Evolutionary conservation across 257 asterid genomes (phyloP), one percentile per base, ranked within the genome.

Genomic region (Eucommia ulmoides): DNA sequence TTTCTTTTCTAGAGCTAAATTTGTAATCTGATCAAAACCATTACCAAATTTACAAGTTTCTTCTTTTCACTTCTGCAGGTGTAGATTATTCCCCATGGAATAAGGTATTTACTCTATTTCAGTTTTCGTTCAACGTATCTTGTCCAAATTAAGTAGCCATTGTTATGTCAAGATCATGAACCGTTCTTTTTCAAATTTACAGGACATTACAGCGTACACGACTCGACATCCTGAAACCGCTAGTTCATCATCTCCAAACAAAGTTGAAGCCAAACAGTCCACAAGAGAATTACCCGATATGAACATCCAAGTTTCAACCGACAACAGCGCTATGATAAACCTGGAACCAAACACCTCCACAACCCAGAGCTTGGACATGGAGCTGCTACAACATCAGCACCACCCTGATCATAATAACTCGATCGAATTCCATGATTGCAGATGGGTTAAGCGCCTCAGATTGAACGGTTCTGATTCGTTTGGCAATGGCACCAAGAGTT

Each of bases 391-490:
- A n/a, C n/a, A n/a, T n/a, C n/a, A n/a, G n/a, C n/a, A n/a, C n/a
- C n/a, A n/a, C n/a, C n/a, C n/a, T n/a, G n/a, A n/a, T n/a, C n/a
- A n/a, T n/a, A n/a, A n/a, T n/a, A n/a, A n/a, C n/a, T n/a, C n/a
- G n/a, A n/a, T n/a, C n/a, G n/a, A n/a, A n/a, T n/a, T n/a, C n/a
- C n/a, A n/a, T n/a, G n/a, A n/a, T 26, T 35, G 58, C 58, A 66
- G 73, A 68, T 88, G 95, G 95, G 75, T 75, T 59, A 88, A 84
- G 60, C 95, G 94, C 54, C 78, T 87, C 25, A 83, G 74, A 61
- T 45, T 49, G 54, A 59, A 61, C 52, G 67, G 71, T 41, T 64
- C 80, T 20, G 54, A 54, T 50, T 58, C 81, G 47, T 54, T 54
- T 53, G 56, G 58, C 46, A 63, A n/a, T 35, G 81, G 87, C 25